Conservation (phyloP, 2,329 filamentous ascomycete species). For the Colletotrichum sp. region DNA sequence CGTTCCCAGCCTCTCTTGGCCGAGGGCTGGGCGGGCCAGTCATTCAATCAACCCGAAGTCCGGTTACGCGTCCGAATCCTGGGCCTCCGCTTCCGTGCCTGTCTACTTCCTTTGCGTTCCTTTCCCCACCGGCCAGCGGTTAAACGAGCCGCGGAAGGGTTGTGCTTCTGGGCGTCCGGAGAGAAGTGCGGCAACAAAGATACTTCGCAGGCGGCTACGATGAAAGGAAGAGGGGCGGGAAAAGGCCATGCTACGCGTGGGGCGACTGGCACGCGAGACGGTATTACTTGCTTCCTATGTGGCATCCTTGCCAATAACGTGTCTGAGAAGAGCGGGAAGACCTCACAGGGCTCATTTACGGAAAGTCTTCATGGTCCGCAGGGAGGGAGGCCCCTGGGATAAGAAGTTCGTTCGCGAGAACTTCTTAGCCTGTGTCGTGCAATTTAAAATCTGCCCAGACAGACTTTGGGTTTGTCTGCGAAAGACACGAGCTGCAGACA, state of each 20-base stretch:
- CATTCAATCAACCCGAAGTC: neutral
- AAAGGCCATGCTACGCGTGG: neutral
- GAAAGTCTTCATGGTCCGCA: neutral
- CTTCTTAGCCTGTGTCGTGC: neutral
- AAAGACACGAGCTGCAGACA: neutral
- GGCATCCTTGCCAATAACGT: neutral
- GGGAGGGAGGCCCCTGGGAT: neutral
- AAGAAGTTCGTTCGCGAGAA: neutral
- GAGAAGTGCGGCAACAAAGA: neutral
- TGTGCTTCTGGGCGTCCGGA: neutral
- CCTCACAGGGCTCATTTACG: neutral
- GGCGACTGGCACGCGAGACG: neutral
- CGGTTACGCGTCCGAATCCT: conserved; percentile 7
- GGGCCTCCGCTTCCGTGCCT: neutral
- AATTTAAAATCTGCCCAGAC: neutral
- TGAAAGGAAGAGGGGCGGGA: neutral
- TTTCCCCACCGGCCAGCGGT: neutral
- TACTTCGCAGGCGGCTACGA: neutral
- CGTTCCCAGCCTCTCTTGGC: neutral
- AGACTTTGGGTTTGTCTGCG: neutral
- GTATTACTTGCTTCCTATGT: neutral
- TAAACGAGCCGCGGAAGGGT: neutral
- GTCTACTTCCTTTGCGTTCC: neutral
- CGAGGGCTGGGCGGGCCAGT: neutral
- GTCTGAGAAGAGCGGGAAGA: neutral